These are phyloP conservation scores for Elsinoe ampelina DNA, from an alignment of 2,329 filamentous ascomycete genomes.

Conservation along the genomic window DNA sequence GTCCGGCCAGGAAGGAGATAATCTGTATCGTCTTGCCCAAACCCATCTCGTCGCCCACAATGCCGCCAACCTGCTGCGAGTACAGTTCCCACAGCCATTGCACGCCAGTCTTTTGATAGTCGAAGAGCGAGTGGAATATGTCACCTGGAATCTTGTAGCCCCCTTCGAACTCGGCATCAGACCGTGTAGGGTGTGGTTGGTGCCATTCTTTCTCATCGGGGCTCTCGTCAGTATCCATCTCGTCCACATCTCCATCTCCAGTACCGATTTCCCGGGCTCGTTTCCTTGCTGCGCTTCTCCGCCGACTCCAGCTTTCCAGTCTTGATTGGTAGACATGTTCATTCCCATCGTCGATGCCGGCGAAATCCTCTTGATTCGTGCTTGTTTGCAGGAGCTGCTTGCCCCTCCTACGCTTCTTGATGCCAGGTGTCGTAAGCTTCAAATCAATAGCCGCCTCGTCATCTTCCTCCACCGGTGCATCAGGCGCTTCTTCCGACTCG, in stretches of 20 bases:
- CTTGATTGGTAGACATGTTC: conserved; percentile 70
- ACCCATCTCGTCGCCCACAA: conserved; percentile 97
- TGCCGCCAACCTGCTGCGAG: conserved; percentile 80
- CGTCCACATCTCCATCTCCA: conserved; percentile 22
- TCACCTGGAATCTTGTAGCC: conserved; percentile 79
- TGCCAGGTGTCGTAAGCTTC: conserved; percentile 28
- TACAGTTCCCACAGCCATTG: conserved; percentile 94
- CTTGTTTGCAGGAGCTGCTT: conserved; percentile 23
- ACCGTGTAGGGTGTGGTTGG: conserved; percentile 72
- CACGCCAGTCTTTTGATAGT: conserved; percentile 94
- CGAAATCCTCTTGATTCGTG: conserved; percentile 42
- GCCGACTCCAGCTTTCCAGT: conserved; percentile 63
- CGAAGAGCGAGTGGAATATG: conserved; percentile 83
- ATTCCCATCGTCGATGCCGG: conserved; percentile 76
- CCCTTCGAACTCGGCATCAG: conserved; percentile 66
- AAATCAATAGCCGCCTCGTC: conserved; percentile 31
- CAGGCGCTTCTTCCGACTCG: conserved; percentile 25
- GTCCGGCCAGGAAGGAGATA: conserved; percentile 74
- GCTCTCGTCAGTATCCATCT: conserved; percentile 28
- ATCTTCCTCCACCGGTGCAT: conserved; percentile 25
- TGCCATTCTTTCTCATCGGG: conserved; percentile 58
- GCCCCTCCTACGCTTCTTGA: conserved; percentile 30
- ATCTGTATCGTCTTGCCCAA: conserved; percentile 86
- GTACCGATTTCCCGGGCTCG: conserved; percentile 14
- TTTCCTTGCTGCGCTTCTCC: conserved; percentile 51